Base-by-base conservation (phyloP, 495 filamentous ascomycete species). In the Trichodelitschia bisporula region DNA sequence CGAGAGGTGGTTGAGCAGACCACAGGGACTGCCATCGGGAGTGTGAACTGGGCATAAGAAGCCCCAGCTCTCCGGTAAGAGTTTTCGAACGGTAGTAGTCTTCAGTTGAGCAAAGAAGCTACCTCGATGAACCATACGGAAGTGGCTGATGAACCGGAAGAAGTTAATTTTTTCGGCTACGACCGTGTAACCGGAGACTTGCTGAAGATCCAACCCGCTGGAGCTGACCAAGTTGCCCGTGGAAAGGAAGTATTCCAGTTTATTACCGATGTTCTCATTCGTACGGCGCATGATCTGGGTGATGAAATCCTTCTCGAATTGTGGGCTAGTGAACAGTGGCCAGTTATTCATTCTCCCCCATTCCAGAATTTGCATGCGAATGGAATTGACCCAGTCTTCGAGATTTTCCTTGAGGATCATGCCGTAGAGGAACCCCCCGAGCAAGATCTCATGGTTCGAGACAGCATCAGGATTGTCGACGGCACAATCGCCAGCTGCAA, bases 111-210 rank as follows among this genome's bases (percentile, higher is more conserved):
- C 84, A 51, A 97, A 95, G 66, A 97, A 95, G 51, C 77, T 86
- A 54, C 86, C 86, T 69, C 86, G 64, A 51, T 97, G 86, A 36
- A 97, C 80, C 80, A 92, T 93, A 30, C 86, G 79, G 61, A 97
- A 97, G 48, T 97, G 86, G 56, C 77, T 84, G 55, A 97, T 89
- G 56, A 97, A 97, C 40, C 86, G 76, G 43, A 89, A 72, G 57
- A 95, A 97, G 59, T 97, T 97, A 44, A 95, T 82, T 61, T 95
- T 95, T 51, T 97, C 86, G 3, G 86, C 86, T 33, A 93, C 84
- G 21, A 97, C 77, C 0, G 77, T 89, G 53, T 86, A 97, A 34
- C 86, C 86, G 17, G 86, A 89, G 1, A 70, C 65, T 46, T 97
- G 86, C 39, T 93, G 84, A 37, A 93, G 49, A 62, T 95, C 86